These are phyloP conservation scores for Coemansia sp. DNA, from an alignment of 192 early-diverging fungal species.

Conservation along the genomic window DNA sequence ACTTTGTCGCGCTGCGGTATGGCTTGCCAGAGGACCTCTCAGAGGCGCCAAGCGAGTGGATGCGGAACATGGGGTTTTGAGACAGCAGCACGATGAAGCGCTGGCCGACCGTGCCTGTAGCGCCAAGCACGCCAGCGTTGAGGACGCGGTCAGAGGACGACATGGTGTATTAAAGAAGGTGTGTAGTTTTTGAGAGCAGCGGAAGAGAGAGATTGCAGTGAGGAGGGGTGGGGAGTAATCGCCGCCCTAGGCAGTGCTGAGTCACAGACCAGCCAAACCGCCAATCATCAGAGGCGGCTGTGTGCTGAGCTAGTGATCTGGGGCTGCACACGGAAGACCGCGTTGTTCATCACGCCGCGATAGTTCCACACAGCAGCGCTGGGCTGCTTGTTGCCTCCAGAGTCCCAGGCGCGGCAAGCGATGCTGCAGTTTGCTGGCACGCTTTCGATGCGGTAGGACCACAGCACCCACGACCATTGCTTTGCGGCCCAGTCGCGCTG, in stretches of 20 bases:
- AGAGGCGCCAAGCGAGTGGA: slow-evolving; percentile 89
- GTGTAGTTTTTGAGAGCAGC: neutral
- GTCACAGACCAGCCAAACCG: neutral
- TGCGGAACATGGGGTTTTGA: slow-evolving; percentile 79
- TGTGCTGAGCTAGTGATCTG: neutral
- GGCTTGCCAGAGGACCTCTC: slow-evolving; percentile 84
- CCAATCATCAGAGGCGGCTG: slow-evolving; percentile 16
- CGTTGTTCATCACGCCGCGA: slow-evolving; percentile 77
- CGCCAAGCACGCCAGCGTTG: slow-evolving; percentile 89
- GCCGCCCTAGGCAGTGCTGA: neutral
- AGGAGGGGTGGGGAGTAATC: neutral
- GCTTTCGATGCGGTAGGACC: slow-evolving; percentile 62
- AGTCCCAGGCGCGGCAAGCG: slow-evolving; percentile 78
- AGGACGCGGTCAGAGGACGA: slow-evolving; percentile 37
- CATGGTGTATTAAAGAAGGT: slow-evolving; percentile 9
- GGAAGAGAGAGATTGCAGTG: neutral
- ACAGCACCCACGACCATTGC: slow-evolving; percentile 85
- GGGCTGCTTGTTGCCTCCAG: slow-evolving; percentile 84
- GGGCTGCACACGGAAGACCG: slow-evolving; percentile 50
- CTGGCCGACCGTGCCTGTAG: slow-evolving; percentile 97
- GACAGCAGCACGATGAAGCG: slow-evolving; percentile 91
- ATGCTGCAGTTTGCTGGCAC: slow-evolving; percentile 55
- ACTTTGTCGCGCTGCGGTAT: slow-evolving; percentile 76
- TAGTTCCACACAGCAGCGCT: slow-evolving; percentile 75
- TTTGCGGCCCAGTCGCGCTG: slow-evolving; percentile 37